Evolutionary conservation across 441 rosid genomes (phyloP).

Genomic region (Dalechampia spathulata): DNA sequence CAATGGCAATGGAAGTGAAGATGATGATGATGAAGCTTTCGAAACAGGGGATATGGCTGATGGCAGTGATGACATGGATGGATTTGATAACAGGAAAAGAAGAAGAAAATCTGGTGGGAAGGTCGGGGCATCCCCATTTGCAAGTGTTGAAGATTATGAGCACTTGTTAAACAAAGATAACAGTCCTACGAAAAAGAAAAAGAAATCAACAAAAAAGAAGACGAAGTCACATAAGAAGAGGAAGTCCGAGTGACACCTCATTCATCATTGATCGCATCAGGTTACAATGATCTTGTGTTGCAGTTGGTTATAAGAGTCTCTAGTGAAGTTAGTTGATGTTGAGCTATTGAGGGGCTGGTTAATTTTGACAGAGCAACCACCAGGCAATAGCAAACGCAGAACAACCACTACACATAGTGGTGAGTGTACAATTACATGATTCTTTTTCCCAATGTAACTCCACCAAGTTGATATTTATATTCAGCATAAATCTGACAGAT

Average conservation of each 20-base stretch:
- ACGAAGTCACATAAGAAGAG: slow-evolving; percentile 7
- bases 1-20: slow-evolving; percentile 21
- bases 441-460: too few species aligned
- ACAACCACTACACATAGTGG: too few species aligned
- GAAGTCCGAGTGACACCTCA: background rate
- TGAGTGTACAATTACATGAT: too few species aligned
- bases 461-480: too few species aligned
- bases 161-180: slow-evolving; percentile 59
- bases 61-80: slow-evolving; percentile 25
- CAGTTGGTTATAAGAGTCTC: too few species aligned
- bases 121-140: slow-evolving; percentile 61
- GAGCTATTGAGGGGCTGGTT: background rate
- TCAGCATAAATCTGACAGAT: too few species aligned
- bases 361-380: background rate
- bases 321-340: background rate
- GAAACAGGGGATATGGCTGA: slow-evolving; percentile 37
- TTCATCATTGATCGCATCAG: background rate
- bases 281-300: background rate
- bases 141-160: slow-evolving; percentile 77
- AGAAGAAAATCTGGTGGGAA: slow-evolving; percentile 35
- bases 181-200: slow-evolving; percentile 10
- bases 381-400: background rate
- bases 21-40: slow-evolving; percentile 25
- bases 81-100: slow-evolving; percentile 27
- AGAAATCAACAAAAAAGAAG: background rate